Evolutionary conservation across 129 eudicot species (phyloP).

Genomic region (Glebionis coronaria): DNA sequence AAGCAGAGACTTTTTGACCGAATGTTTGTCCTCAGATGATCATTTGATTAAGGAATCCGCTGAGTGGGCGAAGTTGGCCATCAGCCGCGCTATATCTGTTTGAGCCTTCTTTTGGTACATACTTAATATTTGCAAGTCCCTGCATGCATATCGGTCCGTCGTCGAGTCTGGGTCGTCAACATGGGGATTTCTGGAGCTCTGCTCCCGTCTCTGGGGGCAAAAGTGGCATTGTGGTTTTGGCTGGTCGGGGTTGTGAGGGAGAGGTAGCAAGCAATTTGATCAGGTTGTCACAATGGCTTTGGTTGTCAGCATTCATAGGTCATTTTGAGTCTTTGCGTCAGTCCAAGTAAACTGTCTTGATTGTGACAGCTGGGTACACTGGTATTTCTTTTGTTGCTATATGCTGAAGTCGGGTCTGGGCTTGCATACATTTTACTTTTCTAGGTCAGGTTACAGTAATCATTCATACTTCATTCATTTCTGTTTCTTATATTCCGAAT

Average conservation of each 20-base stretch:
- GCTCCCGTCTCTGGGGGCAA: background rate
- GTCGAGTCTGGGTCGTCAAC: slow-evolving; percentile 44
- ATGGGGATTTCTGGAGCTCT: slow-evolving; percentile 10
- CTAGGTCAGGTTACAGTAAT: slow-evolving; percentile 24
- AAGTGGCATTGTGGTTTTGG: background rate
- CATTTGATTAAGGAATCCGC: slow-evolving; percentile 87
- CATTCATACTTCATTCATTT: slow-evolving; percentile 24
- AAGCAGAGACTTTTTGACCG: slow-evolving; percentile 78
- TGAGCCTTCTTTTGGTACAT: slow-evolving; percentile 63
- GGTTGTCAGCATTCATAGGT: slow-evolving; percentile 30
- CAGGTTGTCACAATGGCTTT: slow-evolving; percentile 17
- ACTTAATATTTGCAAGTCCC: slow-evolving; percentile 39
- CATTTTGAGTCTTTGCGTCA: slow-evolving; percentile 50
- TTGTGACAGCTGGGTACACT: slow-evolving; percentile 23
- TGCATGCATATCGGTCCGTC: slow-evolving; percentile 91
- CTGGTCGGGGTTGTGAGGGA: background rate
- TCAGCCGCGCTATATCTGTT: slow-evolving; percentile 76
- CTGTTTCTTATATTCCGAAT: background rate
- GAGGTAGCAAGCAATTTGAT: background rate
- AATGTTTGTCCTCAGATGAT: slow-evolving; percentile 89
- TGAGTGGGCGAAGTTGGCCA: slow-evolving; percentile 94
- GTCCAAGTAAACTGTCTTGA: slow-evolving; percentile 21
- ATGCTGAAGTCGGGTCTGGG: slow-evolving; percentile 33
- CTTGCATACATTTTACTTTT: slow-evolving; percentile 25
- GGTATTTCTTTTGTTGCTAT: slow-evolving; percentile 24